phyloP scores from a whole-genome alignment of 495 filamentous ascomycete species.

The Penicillium mononematosum region DNA sequence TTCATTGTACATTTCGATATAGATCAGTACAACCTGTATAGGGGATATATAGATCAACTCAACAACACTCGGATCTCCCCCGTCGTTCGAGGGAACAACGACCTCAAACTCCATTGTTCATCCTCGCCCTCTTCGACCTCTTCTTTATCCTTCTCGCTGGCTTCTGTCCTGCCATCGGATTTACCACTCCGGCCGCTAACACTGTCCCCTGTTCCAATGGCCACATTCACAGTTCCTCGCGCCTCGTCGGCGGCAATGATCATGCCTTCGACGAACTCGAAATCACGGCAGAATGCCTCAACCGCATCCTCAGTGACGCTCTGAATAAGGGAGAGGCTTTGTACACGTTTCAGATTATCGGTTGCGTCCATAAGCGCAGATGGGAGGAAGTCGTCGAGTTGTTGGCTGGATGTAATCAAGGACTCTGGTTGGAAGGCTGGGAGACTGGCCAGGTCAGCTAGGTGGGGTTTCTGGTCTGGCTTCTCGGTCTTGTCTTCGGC shows the following conservation, averaged over 20 bases:
- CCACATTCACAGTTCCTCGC: slow-evolving; percentile 34
- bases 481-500: slow-evolving; percentile 19
- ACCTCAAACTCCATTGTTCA: slow-evolving; percentile 54
- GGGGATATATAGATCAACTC: slow-evolving; percentile 32
- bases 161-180: slow-evolving; percentile 20
- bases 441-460: slow-evolving; percentile 54
- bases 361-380: slow-evolving; percentile 89
- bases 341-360: slow-evolving; percentile 71
- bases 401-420: slow-evolving; percentile 66
- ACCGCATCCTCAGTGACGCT: slow-evolving; percentile 81
- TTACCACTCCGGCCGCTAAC: slow-evolving; percentile 29
- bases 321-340: slow-evolving; percentile 64
- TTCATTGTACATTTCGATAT: not conserved
- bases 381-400: slow-evolving; percentile 86
- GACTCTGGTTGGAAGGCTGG: slow-evolving; percentile 61
- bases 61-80: slow-evolving; percentile 83
- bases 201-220: slow-evolving; percentile 29
- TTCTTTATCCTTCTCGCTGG: slow-evolving; percentile 30
- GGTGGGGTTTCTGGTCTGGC: slow-evolving; percentile 39
- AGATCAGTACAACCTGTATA: not conserved
- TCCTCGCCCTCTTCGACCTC: slow-evolving; percentile 35
- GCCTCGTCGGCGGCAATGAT: slow-evolving; percentile 60
- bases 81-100: slow-evolving; percentile 77
- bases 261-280: slow-evolving; percentile 79
- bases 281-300: slow-evolving; percentile 83